Percentiles rank a stretch among this genome's conserved stretches.
Evolutionary conservation across 495 filamentous ascomycete species (phyloP).

Genomic region (Pseudomonodictys pantanalensis): DNA sequence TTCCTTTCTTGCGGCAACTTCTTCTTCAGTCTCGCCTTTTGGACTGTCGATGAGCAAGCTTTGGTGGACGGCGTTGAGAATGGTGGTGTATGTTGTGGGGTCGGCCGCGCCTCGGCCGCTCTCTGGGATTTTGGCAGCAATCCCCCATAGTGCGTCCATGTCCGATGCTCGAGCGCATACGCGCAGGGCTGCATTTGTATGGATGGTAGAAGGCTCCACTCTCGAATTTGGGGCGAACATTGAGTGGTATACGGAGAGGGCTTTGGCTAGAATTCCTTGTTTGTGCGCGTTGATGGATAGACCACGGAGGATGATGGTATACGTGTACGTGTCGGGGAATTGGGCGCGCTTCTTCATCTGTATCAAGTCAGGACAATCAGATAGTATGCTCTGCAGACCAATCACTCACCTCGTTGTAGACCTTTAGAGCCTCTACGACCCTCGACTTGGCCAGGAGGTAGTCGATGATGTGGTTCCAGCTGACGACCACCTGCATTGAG

Average conservation of each 20-base stretch:
- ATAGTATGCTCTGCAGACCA: too few relatives aligned
- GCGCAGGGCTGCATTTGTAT: slow-evolving; percentile 80
- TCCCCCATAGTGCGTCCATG: slow-evolving; percentile 70
- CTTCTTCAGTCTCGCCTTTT: slow-evolving; percentile 41
- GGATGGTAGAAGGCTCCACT: slow-evolving; percentile 67
- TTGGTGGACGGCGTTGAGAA: slow-evolving; percentile 66
- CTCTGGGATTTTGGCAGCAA: slow-evolving; percentile 64
- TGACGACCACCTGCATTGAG: slow-evolving; percentile 58
- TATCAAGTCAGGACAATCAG: not conserved
- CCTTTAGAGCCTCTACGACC: slow-evolving; percentile 62
- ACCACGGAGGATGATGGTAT: slow-evolving; percentile 78
- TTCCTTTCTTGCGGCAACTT: slow-evolving; percentile 33
- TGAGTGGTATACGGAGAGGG: slow-evolving; percentile 67
- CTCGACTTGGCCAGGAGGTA: slow-evolving; percentile 60
- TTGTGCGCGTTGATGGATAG: slow-evolving; percentile 55
- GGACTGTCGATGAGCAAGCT: slow-evolving; percentile 39
- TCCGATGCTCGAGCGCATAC: slow-evolving; percentile 69
- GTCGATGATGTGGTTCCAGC: slow-evolving; percentile 84
- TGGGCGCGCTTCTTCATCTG: slow-evolving; percentile 93
- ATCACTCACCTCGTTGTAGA: slow-evolving; percentile 81
- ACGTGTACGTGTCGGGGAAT: slow-evolving; percentile 70
- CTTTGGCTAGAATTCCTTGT: slow-evolving; percentile 55
- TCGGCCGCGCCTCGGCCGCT: slow-evolving; percentile 61
- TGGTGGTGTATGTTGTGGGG: slow-evolving; percentile 69
- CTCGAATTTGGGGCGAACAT: slow-evolving; percentile 57